Percentiles rank a stretch among this genome's conserved stretches.
Conservation (phyloP, 129 eudicot species). For the Centaurea solstitialis region DNA sequence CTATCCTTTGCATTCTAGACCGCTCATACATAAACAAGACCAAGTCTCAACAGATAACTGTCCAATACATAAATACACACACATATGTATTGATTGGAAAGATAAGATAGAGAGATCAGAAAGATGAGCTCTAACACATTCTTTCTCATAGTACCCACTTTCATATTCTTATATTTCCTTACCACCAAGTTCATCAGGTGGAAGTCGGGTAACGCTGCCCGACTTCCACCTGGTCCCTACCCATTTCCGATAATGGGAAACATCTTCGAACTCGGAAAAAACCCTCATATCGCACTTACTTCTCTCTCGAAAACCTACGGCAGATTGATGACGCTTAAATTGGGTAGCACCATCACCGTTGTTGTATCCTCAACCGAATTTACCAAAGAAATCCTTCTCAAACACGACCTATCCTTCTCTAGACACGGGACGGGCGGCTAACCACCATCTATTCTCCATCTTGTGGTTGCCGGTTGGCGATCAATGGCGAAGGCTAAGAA, state of each 20-base stretch:
- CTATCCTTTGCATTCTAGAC: too few relatives aligned
- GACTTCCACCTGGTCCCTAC: conserved; percentile 53
- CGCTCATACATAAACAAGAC: too few relatives aligned
- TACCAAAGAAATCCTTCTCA: conserved; percentile 38
- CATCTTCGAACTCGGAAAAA: conserved; percentile 43
- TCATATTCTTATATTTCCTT: not conserved
- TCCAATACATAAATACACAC: too few relatives aligned
- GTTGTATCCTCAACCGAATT: conserved; percentile 43
- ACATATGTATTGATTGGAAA: too few relatives aligned
- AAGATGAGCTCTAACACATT: not conserved
- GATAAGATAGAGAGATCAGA: too few relatives aligned
- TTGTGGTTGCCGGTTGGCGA: conserved; percentile 27
- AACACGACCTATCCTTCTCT: conserved; percentile 23
- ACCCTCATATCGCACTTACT: conserved; percentile 45
- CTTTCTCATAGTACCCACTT: conserved; percentile 3
- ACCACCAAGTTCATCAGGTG: not conserved
- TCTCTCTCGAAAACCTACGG: too few relatives aligned
- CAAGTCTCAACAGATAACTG: too few relatives aligned
- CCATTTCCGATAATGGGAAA: conserved; percentile 51
- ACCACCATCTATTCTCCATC: conserved; percentile 16
- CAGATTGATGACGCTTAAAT: conserved; percentile 37
- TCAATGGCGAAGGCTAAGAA: conserved; percentile 25
- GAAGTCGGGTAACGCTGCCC: not conserved
- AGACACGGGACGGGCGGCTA: not conserved
- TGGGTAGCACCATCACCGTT: conserved; percentile 35